Evolutionary conservation across 2,329 filamentous ascomycete genomes (phyloP).

Genomic region (Beauveria brongniartii): DNA sequence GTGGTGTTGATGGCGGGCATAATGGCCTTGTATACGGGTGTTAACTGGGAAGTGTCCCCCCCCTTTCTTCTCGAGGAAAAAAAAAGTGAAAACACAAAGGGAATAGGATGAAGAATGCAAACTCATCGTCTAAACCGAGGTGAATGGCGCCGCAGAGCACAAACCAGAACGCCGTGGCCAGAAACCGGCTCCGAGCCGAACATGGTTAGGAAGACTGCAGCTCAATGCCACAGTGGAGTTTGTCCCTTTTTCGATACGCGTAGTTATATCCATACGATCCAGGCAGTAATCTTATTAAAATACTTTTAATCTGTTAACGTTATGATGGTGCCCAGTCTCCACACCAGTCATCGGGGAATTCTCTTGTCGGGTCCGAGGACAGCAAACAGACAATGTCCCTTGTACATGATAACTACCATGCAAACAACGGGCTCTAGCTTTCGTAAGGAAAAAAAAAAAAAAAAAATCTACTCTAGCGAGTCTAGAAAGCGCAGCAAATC

Average conservation of each 20-base stretch:
- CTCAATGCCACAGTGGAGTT: too few species aligned
- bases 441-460: neutral
- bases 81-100: too few species aligned
- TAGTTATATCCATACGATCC: neutral
- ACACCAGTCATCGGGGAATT: neutral
- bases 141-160: conserved; percentile 49
- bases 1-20: conserved; percentile 26
- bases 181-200: too few species aligned
- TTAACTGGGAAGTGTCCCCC: neutral
- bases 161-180: conserved; percentile 59
- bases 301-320: too few species aligned
- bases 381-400: neutral
- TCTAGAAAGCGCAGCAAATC: conserved; percentile 25
- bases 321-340: neutral
- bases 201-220: too few species aligned
- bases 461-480: neutral
- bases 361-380: neutral
- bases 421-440: neutral
- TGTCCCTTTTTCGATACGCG: too few species aligned
- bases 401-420: neutral
- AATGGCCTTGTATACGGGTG: conserved; percentile 29
- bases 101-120: too few species aligned
- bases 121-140: conserved; percentile 23
- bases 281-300: too few species aligned
- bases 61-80: neutral